Evolutionary conservation across 441 rosid genomes (phyloP), one percentile per base, ranked within the genome.

Genomic region (Dalechampia spathulata): DNA sequence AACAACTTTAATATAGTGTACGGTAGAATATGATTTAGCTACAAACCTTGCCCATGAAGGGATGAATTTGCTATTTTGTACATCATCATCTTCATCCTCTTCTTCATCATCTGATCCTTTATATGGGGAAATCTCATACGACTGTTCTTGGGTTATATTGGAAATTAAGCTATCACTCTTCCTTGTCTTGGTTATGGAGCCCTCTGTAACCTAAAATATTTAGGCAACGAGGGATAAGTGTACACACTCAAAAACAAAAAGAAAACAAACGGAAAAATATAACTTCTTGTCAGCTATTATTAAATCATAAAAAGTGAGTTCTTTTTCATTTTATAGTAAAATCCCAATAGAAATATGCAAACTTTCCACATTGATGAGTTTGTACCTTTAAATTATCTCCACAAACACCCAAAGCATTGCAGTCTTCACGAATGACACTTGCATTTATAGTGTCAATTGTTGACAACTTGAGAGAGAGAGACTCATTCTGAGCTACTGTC

Each of bases 11-110:
- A 26, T 23, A 19, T n/a, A 32, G 21, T 49, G 12, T n/a, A n/a
- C 30, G 15, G 34, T 11, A 12, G 19, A 54, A 19, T 25, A 19
- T 37, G 52, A 30, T 70, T 43, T 45, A 57, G 75, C n/a, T n/a
- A n/a, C n/a, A 64, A 44, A 87, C 97, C 96, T 79, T 69, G 86
- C 78, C 99, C 99, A 90, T 19, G 90, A 66, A 71, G 99, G 99
- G 62, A 82, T 60, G 49, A 78, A 82, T 73, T 93, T 93, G 40
- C 45, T 69, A 53, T 78, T 85, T 6, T 56, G 69, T 39, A 47
- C 44, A 53, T 72, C 57, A 19, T 77, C n/a, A n/a, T n/a, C n/a
- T n/a, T n/a, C n/a, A n/a, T n/a, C n/a, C n/a, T n/a, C 95, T 1
- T 81, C 84, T 73, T 88, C 99, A 28, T 90, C 84, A 49, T 90